Evolutionary conservation across 805 yeast genomes (phyloP), one percentile per base, ranked within the genome.

Genomic region (Ogataea pini): DNA sequence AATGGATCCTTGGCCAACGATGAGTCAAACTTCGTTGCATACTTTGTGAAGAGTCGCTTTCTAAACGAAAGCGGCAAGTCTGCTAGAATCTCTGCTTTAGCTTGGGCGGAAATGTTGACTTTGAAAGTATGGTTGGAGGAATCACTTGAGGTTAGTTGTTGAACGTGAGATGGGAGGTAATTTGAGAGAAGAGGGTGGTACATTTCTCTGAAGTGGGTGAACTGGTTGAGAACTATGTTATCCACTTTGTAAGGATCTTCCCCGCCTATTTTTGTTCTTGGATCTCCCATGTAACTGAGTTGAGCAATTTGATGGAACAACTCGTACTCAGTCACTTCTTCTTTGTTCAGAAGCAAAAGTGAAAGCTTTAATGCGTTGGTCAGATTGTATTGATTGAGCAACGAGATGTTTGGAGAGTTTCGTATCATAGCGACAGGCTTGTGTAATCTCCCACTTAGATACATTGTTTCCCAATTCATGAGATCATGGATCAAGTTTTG

Each of bases 371-470:
- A 78, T 6, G 96, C 97, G 48, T 84, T 83, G 44, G 82, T 76
- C 50, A 94, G 71, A 63, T 94, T 94, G 52, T 76, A 79, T 59
- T 88, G 91, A 60, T 88, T 86, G 59, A 86, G 72, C 47, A 84
- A 79, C 47, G 79, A 73, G 7, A 87, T 75, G 59, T 79, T 73
- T 1, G 84, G 75, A 49, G 84, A 83, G 58, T 83, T 87, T 53
- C 81, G 77, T 33, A 88, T 64, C 28, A 87, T 76, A 51, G 86
- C 85, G 4, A 92, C 96, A 0, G 99, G 99, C 61, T 94, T 94
- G 59, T 94, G 99, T 49, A 94, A 71, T 52, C 99, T 74, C 1
- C 99, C 99, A 1, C 97, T 95, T 16, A 94, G 62, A 60, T 94
- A 94, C 58, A 94, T 77, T 0, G 90, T 79, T 24, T 81, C 73